Conservation (phyloP, 139 green algal genomes). For the Haematococcus sp. region DNA sequence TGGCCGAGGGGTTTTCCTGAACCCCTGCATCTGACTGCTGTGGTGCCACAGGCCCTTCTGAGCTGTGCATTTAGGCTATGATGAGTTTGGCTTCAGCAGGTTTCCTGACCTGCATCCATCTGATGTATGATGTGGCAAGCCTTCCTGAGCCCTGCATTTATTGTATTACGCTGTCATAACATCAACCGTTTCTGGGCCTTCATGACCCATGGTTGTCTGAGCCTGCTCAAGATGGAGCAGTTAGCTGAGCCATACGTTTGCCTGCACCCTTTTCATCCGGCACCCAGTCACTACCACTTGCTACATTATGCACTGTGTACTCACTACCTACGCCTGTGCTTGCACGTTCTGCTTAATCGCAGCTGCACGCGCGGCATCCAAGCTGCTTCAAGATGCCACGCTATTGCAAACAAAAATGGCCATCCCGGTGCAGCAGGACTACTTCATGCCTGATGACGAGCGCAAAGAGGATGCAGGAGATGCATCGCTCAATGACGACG, state of each 20-base stretch:
- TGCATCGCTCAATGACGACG: slow-evolving; percentile 20
- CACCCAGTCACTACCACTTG: too few relatives aligned
- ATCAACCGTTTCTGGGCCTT: neutral
- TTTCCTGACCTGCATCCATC: too few relatives aligned
- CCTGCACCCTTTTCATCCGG: too few relatives aligned
- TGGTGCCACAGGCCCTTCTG: neutral
- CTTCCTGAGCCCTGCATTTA: neutral
- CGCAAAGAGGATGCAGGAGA: slow-evolving; percentile 18
- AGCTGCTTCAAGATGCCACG: slow-evolving; percentile 44
- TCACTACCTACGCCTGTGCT: too few relatives aligned
- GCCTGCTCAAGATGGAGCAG: too few relatives aligned
- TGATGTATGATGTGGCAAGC: too few relatives aligned
- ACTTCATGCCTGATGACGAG: slow-evolving; percentile 70
- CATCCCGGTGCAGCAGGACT: slow-evolving; percentile 67
- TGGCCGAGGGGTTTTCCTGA: too few relatives aligned
- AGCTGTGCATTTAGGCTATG: neutral
- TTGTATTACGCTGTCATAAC: neutral
- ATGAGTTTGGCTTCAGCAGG: too few relatives aligned
- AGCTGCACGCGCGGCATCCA: slow-evolving; percentile 44
- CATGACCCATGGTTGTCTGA: neutral
- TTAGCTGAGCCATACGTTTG: too few relatives aligned
- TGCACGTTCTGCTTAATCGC: neutral
- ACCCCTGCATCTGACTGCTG: neutral
- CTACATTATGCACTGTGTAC: too few relatives aligned
- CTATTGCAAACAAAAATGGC: slow-evolving; percentile 44